Evolutionary conservation across 768 basidiomycete species (phyloP).

Genomic region (Auriscalpium orientale): DNA sequence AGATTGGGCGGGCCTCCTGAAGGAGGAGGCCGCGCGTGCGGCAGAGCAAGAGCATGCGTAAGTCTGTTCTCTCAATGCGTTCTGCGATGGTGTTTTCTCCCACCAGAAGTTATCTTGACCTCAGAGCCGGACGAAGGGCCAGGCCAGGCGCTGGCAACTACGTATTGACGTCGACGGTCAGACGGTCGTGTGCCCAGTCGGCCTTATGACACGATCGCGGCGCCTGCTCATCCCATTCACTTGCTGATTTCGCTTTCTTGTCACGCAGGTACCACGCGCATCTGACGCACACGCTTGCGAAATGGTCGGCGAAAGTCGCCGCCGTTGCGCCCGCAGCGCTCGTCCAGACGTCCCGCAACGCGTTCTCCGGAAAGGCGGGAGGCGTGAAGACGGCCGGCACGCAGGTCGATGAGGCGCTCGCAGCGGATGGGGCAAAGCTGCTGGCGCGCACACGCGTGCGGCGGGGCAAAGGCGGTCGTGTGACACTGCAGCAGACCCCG

Average conservation of each 20-base stretch:
- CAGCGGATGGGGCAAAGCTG: constrained; percentile 44
- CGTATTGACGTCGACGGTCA: no score
- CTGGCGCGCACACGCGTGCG: constrained; percentile 56
- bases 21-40: constrained; percentile 11
- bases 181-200: no score
- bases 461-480: constrained; percentile 40
- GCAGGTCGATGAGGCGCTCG: constrained; percentile 68
- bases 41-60: constrained; percentile 13
- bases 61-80: constrained; percentile 23
- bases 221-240: background rate
- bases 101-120: no score
- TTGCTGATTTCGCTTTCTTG: constrained; percentile 4
- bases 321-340: constrained; percentile 80
- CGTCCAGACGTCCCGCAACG: constrained; percentile 59
- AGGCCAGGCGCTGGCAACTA: constrained; percentile 21
- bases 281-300: constrained; percentile 69
- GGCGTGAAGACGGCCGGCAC: constrained; percentile 59
- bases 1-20: constrained; percentile 11
- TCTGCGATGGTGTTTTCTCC: no score
- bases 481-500: constrained; percentile 7
- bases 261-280: constrained; percentile 53
- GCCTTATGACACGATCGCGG: no score
- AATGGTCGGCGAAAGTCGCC: constrained; percentile 96
- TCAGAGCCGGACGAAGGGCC: background rate
- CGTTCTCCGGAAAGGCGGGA: constrained; percentile 51